Base-by-base conservation (phyloP, 1,139 yeast genomes). In the Hemisphaericaspora subhashii region DNA sequence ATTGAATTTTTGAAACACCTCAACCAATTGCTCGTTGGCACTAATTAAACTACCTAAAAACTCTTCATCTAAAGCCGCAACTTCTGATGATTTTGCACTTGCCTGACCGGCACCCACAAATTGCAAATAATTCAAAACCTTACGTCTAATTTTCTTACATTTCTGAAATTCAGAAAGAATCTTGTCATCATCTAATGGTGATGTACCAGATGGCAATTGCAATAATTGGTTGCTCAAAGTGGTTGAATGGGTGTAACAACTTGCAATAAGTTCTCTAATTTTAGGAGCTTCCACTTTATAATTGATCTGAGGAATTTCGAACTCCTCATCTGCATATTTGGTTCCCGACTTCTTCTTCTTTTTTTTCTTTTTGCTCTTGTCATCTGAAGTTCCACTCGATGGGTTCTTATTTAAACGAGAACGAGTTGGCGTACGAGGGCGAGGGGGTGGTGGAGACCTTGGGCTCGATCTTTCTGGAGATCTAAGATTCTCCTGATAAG, bases 11-110 rank as follows among this genome's bases (percentile, higher is more conserved):
- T 82, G 79, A 53, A 92, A 72, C 0, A 89, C 83, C 4, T 68
- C 68, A 9, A 92, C 95, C 46, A 92, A 73, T 54, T 85, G 90
- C 53, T 92, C 98, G 57, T 92, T 92, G 36, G 96, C 95, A 47
- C 79, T 84, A 44, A 92, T 79, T 49, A 92, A 72, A 37, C 90
- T 77, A 8, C 97, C 98, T 51, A 92, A 66, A 48, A 83, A 85
- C 55, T 87, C 96, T 48, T 89, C 97, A 41, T 81, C 77, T 62
- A 69, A 57, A 3, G 58, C 61, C 12, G 55, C 46, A 2, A 59
- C 59, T 40, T 58, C 70, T 2, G 51, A 44, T 5, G 57, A 47
- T 45, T 72, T 71, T 13, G 50, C 54, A 3, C 47, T 41, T 8
- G 58, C 56, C 35, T 66, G 66, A 3, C 77, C 77, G 1, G 73